Evolutionary conservation across 1,284 basidiomycete genomes (phyloP).

Genomic region (Polyporus tsugae): DNA sequence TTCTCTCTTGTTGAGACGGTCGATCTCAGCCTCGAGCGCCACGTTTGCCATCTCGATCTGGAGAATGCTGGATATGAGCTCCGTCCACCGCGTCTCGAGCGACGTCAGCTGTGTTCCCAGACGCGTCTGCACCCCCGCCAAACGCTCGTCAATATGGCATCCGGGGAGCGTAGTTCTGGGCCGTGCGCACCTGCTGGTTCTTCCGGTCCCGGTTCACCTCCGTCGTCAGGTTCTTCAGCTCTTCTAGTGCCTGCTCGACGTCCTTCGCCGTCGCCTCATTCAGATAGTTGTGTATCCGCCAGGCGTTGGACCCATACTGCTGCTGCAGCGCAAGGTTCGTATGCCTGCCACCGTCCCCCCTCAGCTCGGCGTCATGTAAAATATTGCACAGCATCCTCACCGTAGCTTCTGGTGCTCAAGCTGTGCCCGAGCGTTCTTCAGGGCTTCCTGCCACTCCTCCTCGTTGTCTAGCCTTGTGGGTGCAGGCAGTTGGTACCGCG

Average conservation of each 20-base stretch:
- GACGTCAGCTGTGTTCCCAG: constrained; percentile 80
- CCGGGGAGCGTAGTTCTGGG: neutral
- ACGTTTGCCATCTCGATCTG: constrained; percentile 95
- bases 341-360: constrained; percentile 55
- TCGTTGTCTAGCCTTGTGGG: constrained; percentile 72
- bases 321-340: constrained; percentile 88
- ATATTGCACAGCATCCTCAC: constrained; percentile 50
- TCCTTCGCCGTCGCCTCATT: constrained; percentile 82
- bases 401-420: constrained; percentile 91
- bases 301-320: constrained; percentile 90
- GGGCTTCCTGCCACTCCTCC: constrained; percentile 81
- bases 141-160: constrained; percentile 4
- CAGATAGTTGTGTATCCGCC: constrained; percentile 91
- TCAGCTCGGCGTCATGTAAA: neutral
- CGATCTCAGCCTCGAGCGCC: constrained; percentile 80
- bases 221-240: constrained; percentile 76
- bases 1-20: constrained; percentile 62
- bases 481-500: constrained; percentile 82
- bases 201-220: constrained; percentile 89
- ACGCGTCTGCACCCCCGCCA: constrained; percentile 59
- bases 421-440: constrained; percentile 85
- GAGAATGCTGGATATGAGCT: constrained; percentile 85
- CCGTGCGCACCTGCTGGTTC: constrained; percentile 73
- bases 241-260: constrained; percentile 76
- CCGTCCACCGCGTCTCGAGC: constrained; percentile 88